Base-by-base conservation (phyloP, 148 eudicot species). In the Chenopodium formosanum region DNA sequence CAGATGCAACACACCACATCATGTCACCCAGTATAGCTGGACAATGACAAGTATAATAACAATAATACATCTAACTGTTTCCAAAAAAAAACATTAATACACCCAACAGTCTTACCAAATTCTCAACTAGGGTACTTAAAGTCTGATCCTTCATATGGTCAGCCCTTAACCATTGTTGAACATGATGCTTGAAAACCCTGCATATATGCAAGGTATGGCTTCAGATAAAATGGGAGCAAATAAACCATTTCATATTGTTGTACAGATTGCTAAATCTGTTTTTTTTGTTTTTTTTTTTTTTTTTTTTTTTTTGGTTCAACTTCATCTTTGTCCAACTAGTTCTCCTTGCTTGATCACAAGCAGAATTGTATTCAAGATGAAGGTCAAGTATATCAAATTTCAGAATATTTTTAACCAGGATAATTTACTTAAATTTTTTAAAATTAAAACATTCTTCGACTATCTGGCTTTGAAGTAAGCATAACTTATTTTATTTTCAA, bases 111-210 rank as follows among this genome's bases (percentile, higher is more conserved):
- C 53, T 74, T 86, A 96, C 99, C 93, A 92, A 76, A 71, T 89
- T 89, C 56, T 92, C 94, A 73, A 90, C 84, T 60, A 88, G 72
- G 53, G 86, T 47, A 78, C 83, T 80, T 70, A 92, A 85, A 71
- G 90, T 82, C 70, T 85, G 85, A 77, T 85, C 76, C 80, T 86
- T 87, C 80, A 91, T 88, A 76, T 88, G 94, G 46, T 87, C 87
- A 70, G 88, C 89, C 81, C 76, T 87, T 78, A 96, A 85, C 90
- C 96, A 83, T 47, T 87, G 86, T 56, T 90, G 89, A 83, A 94
- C 84, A 80, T 88, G 89, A 79, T 92, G 88, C 86, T 92, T 96
- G 85, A 92, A 96, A 78, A 94, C 85, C 98, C 99, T 96, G 89
- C 87, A 87, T 25, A 77, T 70, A 83, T 31, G 11, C 79, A 68